Percentiles rank a stretch among this genome's conserved stretches.
Evolutionary conservation across 148 eudicot species (phyloP).

Genomic region (Rheum nobile): DNA sequence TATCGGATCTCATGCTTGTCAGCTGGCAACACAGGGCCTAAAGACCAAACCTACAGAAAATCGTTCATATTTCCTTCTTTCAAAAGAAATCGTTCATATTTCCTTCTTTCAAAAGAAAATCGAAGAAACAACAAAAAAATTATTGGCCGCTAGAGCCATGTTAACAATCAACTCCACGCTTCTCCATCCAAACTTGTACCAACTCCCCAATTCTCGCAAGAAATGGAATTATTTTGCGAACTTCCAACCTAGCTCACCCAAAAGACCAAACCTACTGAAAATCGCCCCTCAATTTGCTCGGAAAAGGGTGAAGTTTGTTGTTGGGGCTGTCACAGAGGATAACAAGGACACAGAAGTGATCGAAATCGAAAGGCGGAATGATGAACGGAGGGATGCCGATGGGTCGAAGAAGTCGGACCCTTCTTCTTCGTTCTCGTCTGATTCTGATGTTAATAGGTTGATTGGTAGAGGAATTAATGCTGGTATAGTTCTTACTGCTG

Average conservation of each 20-base stretch:
- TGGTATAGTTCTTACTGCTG: slow-evolving; percentile 48
- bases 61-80: no score
- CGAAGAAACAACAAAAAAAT: no score
- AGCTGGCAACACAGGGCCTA: no score
- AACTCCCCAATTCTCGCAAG: not conserved
- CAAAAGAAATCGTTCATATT: no score
- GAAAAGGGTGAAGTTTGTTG: not conserved
- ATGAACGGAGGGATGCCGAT: not conserved
- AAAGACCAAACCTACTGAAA: not conserved
- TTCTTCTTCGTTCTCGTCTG: not conserved
- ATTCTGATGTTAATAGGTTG: slow-evolving; percentile 7
- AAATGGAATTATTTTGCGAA: not conserved
- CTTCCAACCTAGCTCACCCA: not conserved
- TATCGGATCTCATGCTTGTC: no score
- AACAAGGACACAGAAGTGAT: not conserved
- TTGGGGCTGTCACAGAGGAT: slow-evolving; percentile 9
- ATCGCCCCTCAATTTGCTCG: not conserved
- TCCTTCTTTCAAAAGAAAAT: no score
- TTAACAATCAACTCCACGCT: slow-evolving; percentile 3
- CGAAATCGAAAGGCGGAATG: not conserved
- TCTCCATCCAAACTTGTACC: not conserved
- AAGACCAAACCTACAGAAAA: no score
- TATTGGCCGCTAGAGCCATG: not conserved
- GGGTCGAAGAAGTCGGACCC: not conserved
- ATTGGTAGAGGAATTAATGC: slow-evolving; percentile 58